Evolutionary conservation across 345 rosid species (phyloP), one percentile per base, ranked within the genome.

Genomic region (Eucalyptus lansdowneana): DNA sequence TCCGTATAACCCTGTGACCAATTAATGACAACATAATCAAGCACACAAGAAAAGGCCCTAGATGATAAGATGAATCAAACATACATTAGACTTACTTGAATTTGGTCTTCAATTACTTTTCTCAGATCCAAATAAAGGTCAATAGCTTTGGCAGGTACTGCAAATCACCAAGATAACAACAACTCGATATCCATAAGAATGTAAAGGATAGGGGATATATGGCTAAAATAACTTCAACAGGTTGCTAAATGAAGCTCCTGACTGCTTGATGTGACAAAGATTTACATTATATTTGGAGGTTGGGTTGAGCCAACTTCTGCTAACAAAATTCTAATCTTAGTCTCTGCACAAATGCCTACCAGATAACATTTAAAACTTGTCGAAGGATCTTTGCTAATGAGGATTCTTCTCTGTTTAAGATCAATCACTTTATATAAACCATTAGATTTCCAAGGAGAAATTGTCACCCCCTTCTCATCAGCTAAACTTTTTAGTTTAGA

Each of bases 81-180:
- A 93, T 93, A 49, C 53, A 88, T 88, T n/a, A 58, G 34, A 37
- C 88, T 72, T 91, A 96, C 99, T 91, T 90, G 93, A 88, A 98
- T 96, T 4, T 96, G 97, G 69, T 97, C 99, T 94, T 97, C 99
- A 86, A 94, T 91, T 34, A 62, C 15, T 90, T 93, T 96, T 94
- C 99, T 95, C 37, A 96, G 87, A 92, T 98, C 99, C 95, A 98
- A 90, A 93, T 98, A 98, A 90, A 92, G 93, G 81, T 98, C 99
- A 89, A 95, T 92, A 50, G 96, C 96, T 96, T 93, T 94, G 45
- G 95, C 95, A 87, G 99, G 95, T 88, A 95, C 99, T 98, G 95
- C 89, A 90, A 34, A 54, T 54, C 67, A 87, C 34, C 83, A 24
- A 87, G 50, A 80, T 45, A 45, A 42, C 31, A 80, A 37, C 58